These are phyloP conservation scores for Styphnolobium japonicum DNA, from an alignment of 306 rosid species.

Conservation along the genomic window DNA sequence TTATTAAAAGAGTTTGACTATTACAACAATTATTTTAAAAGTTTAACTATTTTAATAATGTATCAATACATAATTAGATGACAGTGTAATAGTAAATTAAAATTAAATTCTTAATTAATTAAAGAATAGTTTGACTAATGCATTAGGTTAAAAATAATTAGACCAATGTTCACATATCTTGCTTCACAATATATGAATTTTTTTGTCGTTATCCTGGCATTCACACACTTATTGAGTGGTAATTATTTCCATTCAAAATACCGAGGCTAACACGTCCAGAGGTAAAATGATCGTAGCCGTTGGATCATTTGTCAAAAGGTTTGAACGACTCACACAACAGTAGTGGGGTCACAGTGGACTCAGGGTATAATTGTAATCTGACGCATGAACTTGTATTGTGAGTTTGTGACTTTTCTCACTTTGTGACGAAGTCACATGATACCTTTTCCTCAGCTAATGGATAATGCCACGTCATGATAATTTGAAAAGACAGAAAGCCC, in stretches of 20 bases:
- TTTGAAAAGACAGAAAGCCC: slow-evolving; percentile 21
- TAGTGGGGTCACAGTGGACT: neutral
- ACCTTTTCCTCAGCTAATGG: no score
- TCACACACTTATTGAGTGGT: no score
- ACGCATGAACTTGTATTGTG: no score
- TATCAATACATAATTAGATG: no score
- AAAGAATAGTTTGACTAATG: neutral
- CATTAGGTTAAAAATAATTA: neutral
- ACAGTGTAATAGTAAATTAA: no score
- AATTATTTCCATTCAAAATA: no score
- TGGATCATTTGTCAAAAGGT: neutral
- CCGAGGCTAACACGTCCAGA: neutral
- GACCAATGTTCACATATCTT: neutral
- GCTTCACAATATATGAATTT: neutral
- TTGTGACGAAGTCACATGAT: no score
- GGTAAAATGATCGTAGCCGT: neutral
- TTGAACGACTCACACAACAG: neutral
- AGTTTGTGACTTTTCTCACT: no score
- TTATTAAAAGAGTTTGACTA: no score
- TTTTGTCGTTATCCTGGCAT: no score
- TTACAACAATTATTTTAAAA: no score
- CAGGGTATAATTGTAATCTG: neutral
- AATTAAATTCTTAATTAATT: neutral
- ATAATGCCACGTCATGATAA: slow-evolving; percentile 66
- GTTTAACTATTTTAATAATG: no score